Conservation (phyloP, 441 rosid species). For the Erodium moschatum region DNA sequence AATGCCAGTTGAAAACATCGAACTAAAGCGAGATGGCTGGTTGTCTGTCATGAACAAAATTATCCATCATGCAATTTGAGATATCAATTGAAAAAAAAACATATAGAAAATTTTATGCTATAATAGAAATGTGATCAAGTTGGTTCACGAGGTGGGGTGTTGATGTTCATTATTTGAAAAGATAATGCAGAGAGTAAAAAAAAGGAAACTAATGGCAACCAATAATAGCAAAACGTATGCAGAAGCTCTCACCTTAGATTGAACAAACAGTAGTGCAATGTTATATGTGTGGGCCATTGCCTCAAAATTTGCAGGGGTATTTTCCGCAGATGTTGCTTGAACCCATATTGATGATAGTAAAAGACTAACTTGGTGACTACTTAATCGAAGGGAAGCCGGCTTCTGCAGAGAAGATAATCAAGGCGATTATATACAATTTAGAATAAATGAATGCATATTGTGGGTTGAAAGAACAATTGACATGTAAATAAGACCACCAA, state of each 20-base stretch:
- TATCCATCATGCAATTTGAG: not conserved
- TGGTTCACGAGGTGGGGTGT: not conserved
- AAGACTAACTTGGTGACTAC: slow-evolving; percentile 87
- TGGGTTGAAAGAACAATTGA: not conserved
- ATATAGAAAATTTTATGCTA: not conserved
- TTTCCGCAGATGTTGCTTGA: slow-evolving; percentile 65
- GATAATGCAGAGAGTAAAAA: not conserved
- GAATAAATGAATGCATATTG: not conserved
- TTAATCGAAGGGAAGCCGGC: slow-evolving; percentile 63
- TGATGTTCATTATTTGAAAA: not conserved
- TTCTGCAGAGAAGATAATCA: slow-evolving; percentile 19
- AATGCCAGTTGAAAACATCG: slow-evolving; percentile 86
- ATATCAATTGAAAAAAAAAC: not conserved
- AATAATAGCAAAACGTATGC: slow-evolving; percentile 7
- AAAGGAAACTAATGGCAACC: not conserved
- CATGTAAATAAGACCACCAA: slow-evolving; percentile 9
- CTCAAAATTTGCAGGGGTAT: slow-evolving; percentile 77
- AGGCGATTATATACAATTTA: not conserved
- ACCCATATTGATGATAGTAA: slow-evolving; percentile 91
- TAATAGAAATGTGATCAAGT: not conserved
- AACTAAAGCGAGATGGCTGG: slow-evolving; percentile 68
- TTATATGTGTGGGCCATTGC: slow-evolving; percentile 73
- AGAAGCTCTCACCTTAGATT: slow-evolving; percentile 56
- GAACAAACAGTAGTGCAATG: slow-evolving; percentile 56
- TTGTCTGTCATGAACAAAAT: slow-evolving; percentile 39